Base-by-base conservation (phyloP, 768 basidiomycete genomes). In the Tremella fuciformis region DNA sequence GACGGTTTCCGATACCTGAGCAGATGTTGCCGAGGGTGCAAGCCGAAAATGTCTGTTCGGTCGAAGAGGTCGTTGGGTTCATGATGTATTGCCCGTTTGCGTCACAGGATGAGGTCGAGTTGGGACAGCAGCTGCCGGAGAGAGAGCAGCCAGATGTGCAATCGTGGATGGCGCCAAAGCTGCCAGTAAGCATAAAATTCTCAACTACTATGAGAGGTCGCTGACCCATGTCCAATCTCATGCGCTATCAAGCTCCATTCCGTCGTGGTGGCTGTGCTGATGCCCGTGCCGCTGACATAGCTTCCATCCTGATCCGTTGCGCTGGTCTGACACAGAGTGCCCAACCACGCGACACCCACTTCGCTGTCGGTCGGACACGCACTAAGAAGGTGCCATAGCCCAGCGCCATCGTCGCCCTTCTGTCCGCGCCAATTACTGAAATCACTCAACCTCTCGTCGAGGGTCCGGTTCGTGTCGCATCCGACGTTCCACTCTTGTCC, bases 371-470 rank as follows among this genome's bases (percentile, higher is more conserved):
- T 69, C 21, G 64, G 60, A 73, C 75, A 65, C 34, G 69, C 73
- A 50, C 87, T 89, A 86, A 92, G 87, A 13, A 92, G 79, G 78
- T 91, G 90, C 88, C 89, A 92, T 26, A 94, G 80, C 2, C 90
- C 91, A 19, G 83, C 84, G 16, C 84, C 83, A 71, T 91, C 89
- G n/a, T 81, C 76, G 7, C 86, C 83, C 65, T 85, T 86, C 44
- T 78, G 68, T 0, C 89, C 89, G 58, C 91, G 81, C 90, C 90
- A 94, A 59, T 84, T 79, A 3, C 87, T 88, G 77, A 94, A 91
- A 2, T 84, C 75, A 15, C 88, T 89, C 24, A 92, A 80, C 3
- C 90, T 83, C 41, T 81, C 76, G 73, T 89, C 86, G 50, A 94
- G 80, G 3, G 80, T 82, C 64, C 81, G 74, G 29, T 78, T 79